Percentiles rank a stretch among this genome's conserved stretches.
Evolutionary conservation across 2,329 filamentous ascomycete species (phyloP).

Genomic region (Hypoxylon sp.): DNA sequence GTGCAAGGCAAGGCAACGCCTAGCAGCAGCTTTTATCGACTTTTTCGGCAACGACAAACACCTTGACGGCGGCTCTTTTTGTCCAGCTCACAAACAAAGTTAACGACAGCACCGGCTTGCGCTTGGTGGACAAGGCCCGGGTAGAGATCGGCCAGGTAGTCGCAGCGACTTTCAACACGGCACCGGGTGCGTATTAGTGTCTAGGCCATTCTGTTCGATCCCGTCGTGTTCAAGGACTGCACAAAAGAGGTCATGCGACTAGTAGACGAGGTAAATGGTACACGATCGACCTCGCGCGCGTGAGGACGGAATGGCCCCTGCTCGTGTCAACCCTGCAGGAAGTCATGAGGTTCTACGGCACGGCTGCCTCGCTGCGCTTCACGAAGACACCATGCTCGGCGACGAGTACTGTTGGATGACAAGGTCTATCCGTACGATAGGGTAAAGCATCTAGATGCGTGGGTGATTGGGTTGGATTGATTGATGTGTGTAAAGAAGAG

Average conservation of each 20-base stretch:
- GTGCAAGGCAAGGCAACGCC: conserved; percentile 27
- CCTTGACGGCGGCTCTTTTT: conserved; percentile 36
- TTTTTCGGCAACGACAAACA: conserved; percentile 36
- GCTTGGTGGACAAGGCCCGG: conserved; percentile 25
- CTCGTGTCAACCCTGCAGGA: conserved; percentile 44
- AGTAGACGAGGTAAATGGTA: conserved; percentile 22
- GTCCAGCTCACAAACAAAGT: conserved; percentile 32
- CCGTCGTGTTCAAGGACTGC: conserved; percentile 29
- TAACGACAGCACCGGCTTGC: conserved; percentile 25
- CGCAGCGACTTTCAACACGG: conserved; percentile 33
- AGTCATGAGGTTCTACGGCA: conserved; percentile 38
- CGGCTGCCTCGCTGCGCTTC: conserved; percentile 25
- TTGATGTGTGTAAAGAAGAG: too few relatives aligned
- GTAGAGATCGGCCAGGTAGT: conserved; percentile 31
- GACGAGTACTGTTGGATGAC: conserved; percentile 33
- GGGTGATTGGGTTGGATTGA: too few relatives aligned
- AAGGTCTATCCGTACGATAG: too few relatives aligned
- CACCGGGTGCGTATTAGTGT: conserved; percentile 33
- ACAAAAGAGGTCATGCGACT: conserved; percentile 14
- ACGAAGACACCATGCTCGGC: conserved; percentile 38
- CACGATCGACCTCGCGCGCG: conserved; percentile 29
- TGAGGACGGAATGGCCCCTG: conserved; percentile 35
- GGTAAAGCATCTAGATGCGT: too few relatives aligned
- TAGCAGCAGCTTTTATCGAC: conserved; percentile 33
- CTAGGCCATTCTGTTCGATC: conserved; percentile 29